Conservation (phyloP, 2,329 filamentous ascomycete species). For the Phialophora chinensis region DNA sequence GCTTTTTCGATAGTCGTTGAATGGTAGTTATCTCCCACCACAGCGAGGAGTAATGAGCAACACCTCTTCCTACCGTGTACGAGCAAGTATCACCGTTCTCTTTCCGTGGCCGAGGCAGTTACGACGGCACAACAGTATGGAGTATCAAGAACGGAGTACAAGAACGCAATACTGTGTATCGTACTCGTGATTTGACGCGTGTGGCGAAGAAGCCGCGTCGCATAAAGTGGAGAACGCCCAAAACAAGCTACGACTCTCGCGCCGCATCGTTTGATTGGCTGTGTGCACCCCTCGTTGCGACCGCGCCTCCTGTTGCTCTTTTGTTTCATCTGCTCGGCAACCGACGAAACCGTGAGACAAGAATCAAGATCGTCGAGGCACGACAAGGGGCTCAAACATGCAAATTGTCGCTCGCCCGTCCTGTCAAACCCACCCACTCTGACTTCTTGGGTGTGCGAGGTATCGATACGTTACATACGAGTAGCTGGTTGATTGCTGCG, state of each 20-base stretch:
- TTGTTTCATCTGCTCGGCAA: slow-evolving; percentile 13
- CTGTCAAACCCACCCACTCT: background rate
- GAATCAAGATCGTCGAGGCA: background rate
- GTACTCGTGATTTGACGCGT: background rate
- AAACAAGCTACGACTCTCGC: background rate
- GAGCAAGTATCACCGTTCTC: background rate
- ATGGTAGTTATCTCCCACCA: background rate
- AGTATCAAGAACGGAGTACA: background rate
- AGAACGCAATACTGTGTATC: background rate
- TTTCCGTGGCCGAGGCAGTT: background rate
- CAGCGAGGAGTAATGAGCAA: background rate
- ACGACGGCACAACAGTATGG: no score
- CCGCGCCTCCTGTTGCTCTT: background rate
- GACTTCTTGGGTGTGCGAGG: background rate
- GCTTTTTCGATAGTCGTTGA: background rate
- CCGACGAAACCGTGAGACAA: background rate
- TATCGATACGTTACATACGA: background rate
- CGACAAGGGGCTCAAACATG: slow-evolving; percentile 2
- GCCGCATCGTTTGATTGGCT: slow-evolving; percentile 3
- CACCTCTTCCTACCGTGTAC: background rate
- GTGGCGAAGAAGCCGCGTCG: background rate
- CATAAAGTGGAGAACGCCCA: background rate
- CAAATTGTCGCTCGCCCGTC: background rate
- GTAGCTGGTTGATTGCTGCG: background rate
- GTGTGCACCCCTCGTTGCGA: background rate